Base-by-base conservation (phyloP, 306 rosid species). In the Begonia loranthoides region DNA sequence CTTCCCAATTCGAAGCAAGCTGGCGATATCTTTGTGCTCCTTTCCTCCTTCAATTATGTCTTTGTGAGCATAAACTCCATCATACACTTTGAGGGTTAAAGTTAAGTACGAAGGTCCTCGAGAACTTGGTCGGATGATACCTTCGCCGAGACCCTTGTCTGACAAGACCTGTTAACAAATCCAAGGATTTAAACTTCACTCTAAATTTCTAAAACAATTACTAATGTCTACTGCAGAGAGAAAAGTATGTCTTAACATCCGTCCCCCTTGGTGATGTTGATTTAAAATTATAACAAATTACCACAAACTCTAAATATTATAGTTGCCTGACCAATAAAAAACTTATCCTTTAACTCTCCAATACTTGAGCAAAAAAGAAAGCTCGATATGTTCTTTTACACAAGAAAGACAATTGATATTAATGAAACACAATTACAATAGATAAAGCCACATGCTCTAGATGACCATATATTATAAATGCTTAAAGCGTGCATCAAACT, bases 61-160 rank as follows among this genome's bases (percentile, higher is more conserved):
- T 66, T 90, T 90, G 72, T 90, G 99, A 72, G 95, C 99, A 78
- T 86, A 90, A 40, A 90, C 96, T 43, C 99, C 99, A 41, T 90
- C 87, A 44, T 73, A 79, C 68, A 90, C 81, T 79, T 90, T 90
- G 51, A 90, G 93, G 36, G 99, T 90, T 59, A 90, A 62, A 65
- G 99, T 90, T 63, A 90, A 76, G 65, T 66, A 83, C 19, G 87
- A 78, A 70, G 94, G 99, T 53, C 99, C 99, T 9, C 94, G 94
- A n/a, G 88, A 81, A 69, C 95, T 90, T 48, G 99, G 95, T 50
- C 99, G 87, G 45, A 90, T 72, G 38, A 90, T 76, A 68, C 96
- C 82, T 78, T 90, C 99, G 14, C 95, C 99, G 55, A 90, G 83
- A 73, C 80, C 96, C 76, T 86, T 90, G 68, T 86, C 94, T 14